Conservation (phyloP, 306 rosid species). For the Betula pendula region DNA sequence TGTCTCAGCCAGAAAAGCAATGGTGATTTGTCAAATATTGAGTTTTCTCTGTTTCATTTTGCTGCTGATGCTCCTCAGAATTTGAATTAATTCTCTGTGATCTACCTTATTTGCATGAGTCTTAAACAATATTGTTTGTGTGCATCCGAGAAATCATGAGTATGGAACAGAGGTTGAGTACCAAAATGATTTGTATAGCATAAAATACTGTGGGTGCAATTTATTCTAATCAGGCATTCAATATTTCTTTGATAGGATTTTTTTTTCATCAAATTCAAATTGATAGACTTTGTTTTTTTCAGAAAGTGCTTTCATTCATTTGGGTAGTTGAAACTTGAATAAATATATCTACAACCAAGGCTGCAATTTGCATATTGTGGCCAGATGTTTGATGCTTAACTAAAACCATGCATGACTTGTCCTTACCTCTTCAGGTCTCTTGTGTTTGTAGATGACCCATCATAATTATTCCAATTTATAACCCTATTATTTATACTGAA, state of each 20-base stretch:
- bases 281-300: not conserved
- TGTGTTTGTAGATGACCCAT: not conserved
- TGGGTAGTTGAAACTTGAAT: not conserved
- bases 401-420: not conserved
- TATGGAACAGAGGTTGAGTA: not conserved
- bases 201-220: not conserved
- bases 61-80: not conserved
- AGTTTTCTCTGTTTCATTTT: not conserved
- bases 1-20: not conserved
- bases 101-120: not conserved
- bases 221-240: not conserved
- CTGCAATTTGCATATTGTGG: not conserved
- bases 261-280: not conserved
- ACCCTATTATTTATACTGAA: slow-evolving; percentile 5
- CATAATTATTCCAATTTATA: not conserved
- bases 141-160: not conserved
- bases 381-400: not conserved
- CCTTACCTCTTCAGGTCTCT: not conserved
- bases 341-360: not conserved
- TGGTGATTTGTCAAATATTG: not conserved
- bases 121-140: not conserved
- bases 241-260: not conserved
- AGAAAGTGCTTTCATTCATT: not conserved
- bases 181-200: not conserved
- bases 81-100: not conserved